Base-by-base conservation (phyloP, 1,139 yeast genomes). In the Geotrichum phurueaensis region DNA sequence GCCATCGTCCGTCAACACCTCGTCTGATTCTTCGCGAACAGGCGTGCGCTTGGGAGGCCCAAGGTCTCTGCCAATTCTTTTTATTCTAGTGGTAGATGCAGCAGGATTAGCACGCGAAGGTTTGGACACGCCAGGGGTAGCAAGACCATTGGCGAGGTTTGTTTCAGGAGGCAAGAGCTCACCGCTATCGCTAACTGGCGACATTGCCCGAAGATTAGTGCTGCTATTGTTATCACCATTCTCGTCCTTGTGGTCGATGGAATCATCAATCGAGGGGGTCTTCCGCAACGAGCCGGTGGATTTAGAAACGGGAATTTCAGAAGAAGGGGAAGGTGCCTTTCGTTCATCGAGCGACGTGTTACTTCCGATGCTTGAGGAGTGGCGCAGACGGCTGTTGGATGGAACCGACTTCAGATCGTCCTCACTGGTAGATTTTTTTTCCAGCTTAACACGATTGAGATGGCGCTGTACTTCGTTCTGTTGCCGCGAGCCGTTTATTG, bases 81-180 rank as follows among this genome's bases (percentile, higher is more conserved):
- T 59, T 10, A 59, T 53, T 7, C 67, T 60, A n/a, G 61, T 48
- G 18, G 66, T 59, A 15, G 64, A 36, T 53, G 54, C 27, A 13
- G 50, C n/a, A 49, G 13, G 29, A 3, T 25, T 25, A 23, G 47
- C 10, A 3, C 52, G 53, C 50, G 52, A 18, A 66, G 49, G 72
- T 77, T 63, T 74, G 75, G 56, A 77, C 69, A 55, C 73, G 70
- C 36, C 79, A 80, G 56, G 77, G 73, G 65, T 79, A 73, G 62
- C 56, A 36, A 49, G 51, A 20, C 25, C 55, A 48, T 25, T 36
- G 33, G 49, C 56, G 23, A 56, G 31, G 36, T 20, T 49, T 39
- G 29, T 56, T 50, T 39, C 45, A n/a, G 54, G 45, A n/a, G 29
- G 51, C 13, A 56, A 25, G 23, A 49, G 31, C 10, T 56, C 58